These are phyloP conservation scores for Aspergillus tamarii DNA, from an alignment of 2,329 filamentous ascomycete genomes.

Conservation along the genomic window DNA sequence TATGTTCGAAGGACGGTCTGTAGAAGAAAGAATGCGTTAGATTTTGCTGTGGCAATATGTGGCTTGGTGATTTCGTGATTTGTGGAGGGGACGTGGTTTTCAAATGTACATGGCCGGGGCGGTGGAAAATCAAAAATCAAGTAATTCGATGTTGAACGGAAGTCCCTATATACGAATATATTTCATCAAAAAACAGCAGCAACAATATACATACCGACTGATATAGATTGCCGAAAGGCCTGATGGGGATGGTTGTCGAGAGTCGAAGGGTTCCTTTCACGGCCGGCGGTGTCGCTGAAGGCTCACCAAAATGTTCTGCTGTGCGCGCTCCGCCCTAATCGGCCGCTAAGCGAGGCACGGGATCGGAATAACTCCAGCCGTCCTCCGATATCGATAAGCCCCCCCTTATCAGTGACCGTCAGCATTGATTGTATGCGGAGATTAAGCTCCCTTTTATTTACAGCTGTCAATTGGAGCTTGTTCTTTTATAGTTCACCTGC, in stretches of 20 bases:
- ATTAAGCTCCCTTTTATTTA: background rate
- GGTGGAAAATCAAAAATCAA: conserved; percentile 10
- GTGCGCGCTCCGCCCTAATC: conserved; percentile 43
- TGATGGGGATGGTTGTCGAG: conserved; percentile 44
- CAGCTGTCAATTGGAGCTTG: background rate
- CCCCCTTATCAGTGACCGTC: background rate
- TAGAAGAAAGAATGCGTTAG: conserved; percentile 23
- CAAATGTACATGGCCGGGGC: conserved; percentile 21
- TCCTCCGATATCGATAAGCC: conserved; percentile 22
- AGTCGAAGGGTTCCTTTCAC: conserved; percentile 43
- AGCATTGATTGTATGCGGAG: background rate
- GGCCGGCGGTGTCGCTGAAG: conserved; percentile 38
- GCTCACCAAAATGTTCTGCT: conserved; percentile 41
- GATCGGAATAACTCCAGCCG: conserved; percentile 27
- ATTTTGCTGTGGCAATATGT: conserved; percentile 1
- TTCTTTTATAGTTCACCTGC: background rate
- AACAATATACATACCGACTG: conserved; percentile 42
- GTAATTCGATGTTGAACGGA: conserved; percentile 12
- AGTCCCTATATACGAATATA: conserved; percentile 16
- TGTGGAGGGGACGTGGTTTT: conserved; percentile 15
- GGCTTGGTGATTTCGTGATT: conserved; percentile 3
- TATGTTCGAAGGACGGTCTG: conserved; percentile 40
- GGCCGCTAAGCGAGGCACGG: conserved; percentile 43
- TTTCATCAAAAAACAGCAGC: conserved; percentile 6
- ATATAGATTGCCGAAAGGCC: conserved; percentile 43